Evolutionary conservation across 805 yeast genomes (phyloP), one percentile per base, ranked within the genome.

Genomic region (Candida nitratophila): DNA sequence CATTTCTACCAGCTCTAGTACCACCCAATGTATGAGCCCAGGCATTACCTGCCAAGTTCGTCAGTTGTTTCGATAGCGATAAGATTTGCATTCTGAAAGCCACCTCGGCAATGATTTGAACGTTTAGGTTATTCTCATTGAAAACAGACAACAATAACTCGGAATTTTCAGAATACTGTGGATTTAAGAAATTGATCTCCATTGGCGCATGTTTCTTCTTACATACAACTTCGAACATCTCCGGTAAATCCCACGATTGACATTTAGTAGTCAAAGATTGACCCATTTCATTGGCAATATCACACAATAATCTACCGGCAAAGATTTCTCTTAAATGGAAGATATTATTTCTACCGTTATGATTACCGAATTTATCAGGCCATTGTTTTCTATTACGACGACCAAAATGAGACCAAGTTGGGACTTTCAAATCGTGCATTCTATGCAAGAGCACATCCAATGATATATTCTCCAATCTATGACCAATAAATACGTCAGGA

Each of bases 21-120:
- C 99, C 99, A 42, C 88, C 82, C 41, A 93, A 70, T 1, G 99
- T 93, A 50, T 87, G 89, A 1, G 95, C 77, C 99, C 99, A 93
- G 0, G 96, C 91, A 61, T 93, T 93, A 54, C 99, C 99, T 1
- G 98, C 97, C 48, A 93, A 71, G 51, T 83, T 85, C 1, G 99
- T 93, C 56, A 93, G 71, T 57, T 90, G 96, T 54, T 87, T 87
- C 0, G 98, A 86, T 43, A 93, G 70, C 2, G 97, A 87, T 43
- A 93, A 66, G 46, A 93, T 82, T 64, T 93, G 98, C 44, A 81
- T 78, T 49, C 83, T 73, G 58, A 89, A 81, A 0, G 96, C 89
- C 45, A 93, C 70, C 44, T 84, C 84, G 2, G 89, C 86, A 16
- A 87, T 72, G 40, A 85, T 80, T 47, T 74, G 69, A 10, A 91